Percentiles rank a stretch among this genome's conserved stretches.
These are phyloP conservation scores for Penstemon eatonii DNA, from an alignment of 257 asterid species.

Conservation along the genomic window DNA sequence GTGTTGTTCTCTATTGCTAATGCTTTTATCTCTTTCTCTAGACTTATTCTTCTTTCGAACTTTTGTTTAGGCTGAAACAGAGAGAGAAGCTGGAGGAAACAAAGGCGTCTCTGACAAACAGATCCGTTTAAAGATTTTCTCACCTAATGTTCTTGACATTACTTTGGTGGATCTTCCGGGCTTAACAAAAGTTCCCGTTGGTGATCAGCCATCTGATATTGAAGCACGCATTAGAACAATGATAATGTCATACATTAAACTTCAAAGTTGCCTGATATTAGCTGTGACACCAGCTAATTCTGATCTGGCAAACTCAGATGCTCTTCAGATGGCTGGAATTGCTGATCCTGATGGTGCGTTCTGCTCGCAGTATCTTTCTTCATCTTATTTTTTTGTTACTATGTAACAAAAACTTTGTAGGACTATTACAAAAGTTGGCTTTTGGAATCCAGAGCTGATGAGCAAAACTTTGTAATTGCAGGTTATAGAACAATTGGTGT, in stretches of 20 bases:
- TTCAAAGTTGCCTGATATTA: conserved; percentile 70
- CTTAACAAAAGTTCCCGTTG: conserved; percentile 90
- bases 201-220: conserved; percentile 96
- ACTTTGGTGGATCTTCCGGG: conserved; percentile 98
- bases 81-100: conserved; percentile 84
- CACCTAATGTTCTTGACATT: conserved; percentile 92
- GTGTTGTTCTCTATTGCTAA: not conserved
- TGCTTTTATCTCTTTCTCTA: not conserved
- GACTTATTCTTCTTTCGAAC: conserved; percentile 1
- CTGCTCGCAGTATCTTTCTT: conserved; percentile 6
- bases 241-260: conserved; percentile 83
- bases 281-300: conserved; percentile 98
- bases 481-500: conserved; percentile 95
- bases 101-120: conserved; percentile 88
- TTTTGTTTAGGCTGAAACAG: conserved; percentile 74
- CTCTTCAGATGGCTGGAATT: conserved; percentile 95
- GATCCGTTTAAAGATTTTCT: conserved; percentile 79
- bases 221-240: conserved; percentile 92
- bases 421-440: not conserved
- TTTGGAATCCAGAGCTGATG: conserved; percentile 30
- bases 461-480: conserved; percentile 40
- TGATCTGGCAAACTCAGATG: conserved; percentile 95
- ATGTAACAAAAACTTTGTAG: not conserved
- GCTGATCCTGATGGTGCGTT: conserved; percentile 92
- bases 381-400: not conserved